Evolutionary conservation across 352 stramenopile genomes (phyloP).

Genomic region (Pythium biforme): DNA sequence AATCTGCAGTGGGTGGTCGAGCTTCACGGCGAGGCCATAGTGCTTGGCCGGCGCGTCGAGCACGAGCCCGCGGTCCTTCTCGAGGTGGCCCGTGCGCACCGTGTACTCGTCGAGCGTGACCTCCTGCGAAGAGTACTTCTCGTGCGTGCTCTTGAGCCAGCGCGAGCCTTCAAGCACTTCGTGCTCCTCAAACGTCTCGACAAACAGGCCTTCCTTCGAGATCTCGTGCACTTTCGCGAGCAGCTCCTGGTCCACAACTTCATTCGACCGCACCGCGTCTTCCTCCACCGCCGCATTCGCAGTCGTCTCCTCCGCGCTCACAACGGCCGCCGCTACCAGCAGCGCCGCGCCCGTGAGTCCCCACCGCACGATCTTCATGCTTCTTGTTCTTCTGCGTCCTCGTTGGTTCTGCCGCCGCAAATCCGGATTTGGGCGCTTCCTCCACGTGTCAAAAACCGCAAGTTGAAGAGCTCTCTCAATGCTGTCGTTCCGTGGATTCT

Average conservation of each 20-base stretch:
- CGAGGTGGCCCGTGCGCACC: constrained; percentile 48
- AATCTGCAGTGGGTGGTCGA: constrained; percentile 61
- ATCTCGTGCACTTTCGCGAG: constrained; percentile 54
- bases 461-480: constrained; percentile 18
- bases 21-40: constrained; percentile 76
- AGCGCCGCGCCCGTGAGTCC: constrained; percentile 48
- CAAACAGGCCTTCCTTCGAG: constrained; percentile 54
- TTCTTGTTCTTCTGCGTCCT: constrained; percentile 3
- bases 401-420: not conserved
- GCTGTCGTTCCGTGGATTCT: constrained; percentile 21
- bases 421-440: constrained; percentile 16
- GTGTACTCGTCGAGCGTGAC: constrained; percentile 67
- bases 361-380: constrained; percentile 59
- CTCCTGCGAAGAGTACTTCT: constrained; percentile 80
- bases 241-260: constrained; percentile 28
- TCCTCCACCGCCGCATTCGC: constrained; percentile 16
- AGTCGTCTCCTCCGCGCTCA: constrained; percentile 6
- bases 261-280: constrained; percentile 6
- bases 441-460: constrained; percentile 25
- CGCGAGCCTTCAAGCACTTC: constrained; percentile 58
- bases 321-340: constrained; percentile 28
- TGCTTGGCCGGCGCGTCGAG: constrained; percentile 69
- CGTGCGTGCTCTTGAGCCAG: constrained; percentile 82
- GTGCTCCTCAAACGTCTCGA: constrained; percentile 75
- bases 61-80: constrained; percentile 69